phyloP scores from a whole-genome alignment of 2,329 filamentous ascomycete genomes.

The Fusarium xylarioides region DNA sequence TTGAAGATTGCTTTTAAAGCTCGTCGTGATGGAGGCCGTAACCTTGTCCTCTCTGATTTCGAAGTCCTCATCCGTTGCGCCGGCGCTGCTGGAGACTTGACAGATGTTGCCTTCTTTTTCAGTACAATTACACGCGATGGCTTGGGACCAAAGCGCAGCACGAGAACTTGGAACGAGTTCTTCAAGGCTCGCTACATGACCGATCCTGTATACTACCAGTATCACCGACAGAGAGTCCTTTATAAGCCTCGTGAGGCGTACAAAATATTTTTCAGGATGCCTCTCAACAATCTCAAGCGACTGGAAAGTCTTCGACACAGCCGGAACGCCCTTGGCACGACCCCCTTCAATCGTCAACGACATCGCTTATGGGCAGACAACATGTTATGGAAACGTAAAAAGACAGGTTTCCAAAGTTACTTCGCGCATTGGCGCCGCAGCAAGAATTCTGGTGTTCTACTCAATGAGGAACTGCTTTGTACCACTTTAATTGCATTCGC shows the following conservation, averaged over 20 bases:
- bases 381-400: conserved; percentile 41
- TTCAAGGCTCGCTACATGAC: conserved; percentile 58
- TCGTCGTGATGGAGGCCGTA: conserved; percentile 41
- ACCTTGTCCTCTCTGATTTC: conserved; percentile 54
- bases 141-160: conserved; percentile 45
- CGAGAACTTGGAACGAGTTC: conserved; percentile 55
- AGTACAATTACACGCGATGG: conserved; percentile 41
- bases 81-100: conserved; percentile 54
- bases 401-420: conserved; percentile 40
- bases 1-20: conserved; percentile 48
- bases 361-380: conserved; percentile 39
- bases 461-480: conserved; percentile 54
- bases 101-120: conserved; percentile 48
- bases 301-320: conserved; percentile 46
- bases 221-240: conserved; percentile 53
- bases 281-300: conserved; percentile 30
- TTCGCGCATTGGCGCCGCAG: conserved; percentile 43
- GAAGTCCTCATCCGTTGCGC: conserved; percentile 57
- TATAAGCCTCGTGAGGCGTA: conserved; percentile 53
- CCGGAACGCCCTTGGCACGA: conserved; percentile 37
- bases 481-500: conserved; percentile 54
- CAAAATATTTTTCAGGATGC: conserved; percentile 19
- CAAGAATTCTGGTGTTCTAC: conserved; percentile 38
- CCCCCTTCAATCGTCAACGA: conserved; percentile 46
- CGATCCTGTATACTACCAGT: conserved; percentile 57